Base-by-base conservation (phyloP, 306 rosid species). In the Biancaea sappan region DNA sequence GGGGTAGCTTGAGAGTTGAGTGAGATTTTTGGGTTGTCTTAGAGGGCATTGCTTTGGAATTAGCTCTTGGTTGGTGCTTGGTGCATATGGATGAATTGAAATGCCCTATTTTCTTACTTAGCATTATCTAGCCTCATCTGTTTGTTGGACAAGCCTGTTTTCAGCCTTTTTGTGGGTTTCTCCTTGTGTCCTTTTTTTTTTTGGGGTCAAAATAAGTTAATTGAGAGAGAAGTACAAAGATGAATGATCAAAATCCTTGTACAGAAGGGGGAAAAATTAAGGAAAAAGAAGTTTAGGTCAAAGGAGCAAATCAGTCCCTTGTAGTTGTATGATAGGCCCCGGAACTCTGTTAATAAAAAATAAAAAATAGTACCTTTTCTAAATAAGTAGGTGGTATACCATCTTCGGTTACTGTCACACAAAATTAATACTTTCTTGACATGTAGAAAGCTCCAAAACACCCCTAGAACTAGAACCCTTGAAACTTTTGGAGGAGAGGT, bases 361-460 rank as follows among this genome's bases (percentile, higher is more conserved):
- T n/a, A n/a, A n/a, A 35, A 9, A 6, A n/a, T 35, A 25, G n/a
- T 19, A 4, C 40, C 48, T 10, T 44, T 28, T 46, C 4, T 26
- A 1, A 26, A 8, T 26, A 66, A 41, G 28, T 26, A 44, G 16
- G 26, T 43, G 26, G 8, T 43, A 28, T 13, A 21, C 56, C 40
- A 21, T 34, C 56, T n/a, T 19, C 34, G 24, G 18, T 57, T 32
- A 8, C 50, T 69, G 32, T 25, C 26, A 8, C 16, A 59, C 35
- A n/a, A 18, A 32, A 25, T 32, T 68, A 13, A 54, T 54, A 77
- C 19, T 46, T 38, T 67, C 44, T 16, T 41, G 44, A 66, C 50
- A 28, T 56, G 50, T 32, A 13, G 40, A 53, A 44, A 67, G 70
- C 67, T 52, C 31, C 38, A 66, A 40, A 15, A 41, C 58, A 75